Evolutionary conservation across 352 stramenopile genomes (phyloP).

Genomic region (Phytophthora rubi): DNA sequence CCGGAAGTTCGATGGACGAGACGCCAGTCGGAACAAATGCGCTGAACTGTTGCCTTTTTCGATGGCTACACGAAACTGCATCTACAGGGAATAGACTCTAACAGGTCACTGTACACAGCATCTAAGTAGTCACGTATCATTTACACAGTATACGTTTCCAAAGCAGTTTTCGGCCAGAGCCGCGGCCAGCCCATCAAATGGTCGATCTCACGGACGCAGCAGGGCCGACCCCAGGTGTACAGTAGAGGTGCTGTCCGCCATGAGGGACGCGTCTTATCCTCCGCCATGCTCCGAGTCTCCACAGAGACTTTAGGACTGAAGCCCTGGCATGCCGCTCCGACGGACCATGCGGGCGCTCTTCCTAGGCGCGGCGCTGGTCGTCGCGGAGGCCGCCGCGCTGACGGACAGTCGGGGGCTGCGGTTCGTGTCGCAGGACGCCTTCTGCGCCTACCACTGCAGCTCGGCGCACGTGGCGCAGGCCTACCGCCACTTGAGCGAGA

Average conservation of each 20-base stretch:
- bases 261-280: conserved; percentile 10
- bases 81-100: background rate
- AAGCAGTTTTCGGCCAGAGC: background rate
- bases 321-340: conserved; percentile 25
- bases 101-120: background rate
- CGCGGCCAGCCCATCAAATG: conserved; percentile 21
- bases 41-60: conserved; percentile 14
- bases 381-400: conserved; percentile 7
- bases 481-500: conserved; percentile 45
- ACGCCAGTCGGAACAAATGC: conserved; percentile 12
- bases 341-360: conserved; percentile 26
- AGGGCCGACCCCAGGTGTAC: conserved; percentile 10
- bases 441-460: conserved; percentile 73
- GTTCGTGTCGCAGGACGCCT: conserved; percentile 56
- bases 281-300: conserved; percentile 8
- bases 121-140: background rate
- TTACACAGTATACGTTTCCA: conserved; percentile 11
- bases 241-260: conserved; percentile 27
- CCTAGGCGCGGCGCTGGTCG: conserved; percentile 13
- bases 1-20: conserved; percentile 8
- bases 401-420: conserved; percentile 43
- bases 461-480: conserved; percentile 46
- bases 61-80: conserved; percentile 10
- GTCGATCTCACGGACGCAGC: conserved; percentile 20
- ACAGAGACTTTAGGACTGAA: conserved; percentile 38